Percentiles rank a stretch among this genome's conserved stretches.
phyloP scores from a whole-genome alignment of 805 yeast species.

The Allodekkera sacchari region DNA sequence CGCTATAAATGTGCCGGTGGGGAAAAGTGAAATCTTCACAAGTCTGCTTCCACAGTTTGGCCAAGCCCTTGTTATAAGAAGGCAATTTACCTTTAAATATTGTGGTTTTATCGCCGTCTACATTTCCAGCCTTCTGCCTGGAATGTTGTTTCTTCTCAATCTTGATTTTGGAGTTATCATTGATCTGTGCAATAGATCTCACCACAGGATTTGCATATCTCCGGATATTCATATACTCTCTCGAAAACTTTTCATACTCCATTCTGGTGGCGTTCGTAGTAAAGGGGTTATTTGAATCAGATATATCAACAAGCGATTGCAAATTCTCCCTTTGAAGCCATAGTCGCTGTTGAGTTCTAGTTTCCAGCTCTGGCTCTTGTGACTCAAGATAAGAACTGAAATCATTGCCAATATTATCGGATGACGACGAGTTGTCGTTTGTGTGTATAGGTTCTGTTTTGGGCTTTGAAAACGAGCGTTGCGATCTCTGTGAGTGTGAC shows the following conservation, averaged over 20 bases:
- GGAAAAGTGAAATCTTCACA: background rate
- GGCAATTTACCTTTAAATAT: constrained; percentile 5
- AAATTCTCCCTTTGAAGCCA: constrained; percentile 69
- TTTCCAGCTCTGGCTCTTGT: constrained; percentile 35
- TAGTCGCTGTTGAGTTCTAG: constrained; percentile 74
- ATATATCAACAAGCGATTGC: constrained; percentile 55
- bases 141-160: background rate
- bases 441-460: too few relatives aligned
- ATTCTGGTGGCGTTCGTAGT: constrained; percentile 43
- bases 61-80: constrained; percentile 3
- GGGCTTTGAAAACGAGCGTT: too few relatives aligned
- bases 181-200: constrained; percentile 49
- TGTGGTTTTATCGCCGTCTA: too few relatives aligned
- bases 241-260: constrained; percentile 70
- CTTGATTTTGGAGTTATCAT: constrained; percentile 10
- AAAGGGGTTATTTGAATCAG: constrained; percentile 17
- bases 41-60: constrained; percentile 8
- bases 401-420: constrained; percentile 2
- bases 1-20: too few relatives aligned
- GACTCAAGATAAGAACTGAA: constrained; percentile 26
- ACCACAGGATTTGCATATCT: constrained; percentile 64
- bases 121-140: background rate
- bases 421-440: too few relatives aligned
- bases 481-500: too few relatives aligned
- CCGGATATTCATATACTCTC: constrained; percentile 65